These are phyloP conservation scores for Athelia sp. DNA, from an alignment of 1,284 basidiomycete species.

Conservation along the genomic window DNA sequence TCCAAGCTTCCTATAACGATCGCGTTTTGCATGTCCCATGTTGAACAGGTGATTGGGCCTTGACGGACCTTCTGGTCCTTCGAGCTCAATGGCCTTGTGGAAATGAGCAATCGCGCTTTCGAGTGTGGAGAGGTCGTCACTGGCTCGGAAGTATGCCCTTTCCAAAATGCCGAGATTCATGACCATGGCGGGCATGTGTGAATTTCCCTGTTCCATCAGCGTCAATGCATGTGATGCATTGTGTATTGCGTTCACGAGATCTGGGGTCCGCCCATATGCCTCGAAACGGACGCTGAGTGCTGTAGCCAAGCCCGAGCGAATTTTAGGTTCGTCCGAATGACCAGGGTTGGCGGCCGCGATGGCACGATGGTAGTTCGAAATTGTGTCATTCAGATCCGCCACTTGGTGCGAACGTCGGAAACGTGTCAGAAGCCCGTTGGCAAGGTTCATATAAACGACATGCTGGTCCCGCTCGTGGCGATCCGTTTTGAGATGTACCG, in stretches of 20 bases:
- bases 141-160: constrained; percentile 6
- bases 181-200: constrained; percentile 5
- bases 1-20: background rate
- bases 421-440: background rate
- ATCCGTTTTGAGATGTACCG: background rate
- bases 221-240: constrained; percentile 11
- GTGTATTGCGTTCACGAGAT: constrained; percentile 18
- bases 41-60: constrained; percentile 3
- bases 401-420: background rate
- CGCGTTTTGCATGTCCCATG: background rate
- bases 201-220: constrained; percentile 8
- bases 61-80: constrained; percentile 1
- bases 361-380: constrained; percentile 8
- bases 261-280: constrained; percentile 5
- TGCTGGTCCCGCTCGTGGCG: background rate
- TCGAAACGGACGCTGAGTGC: constrained; percentile 18
- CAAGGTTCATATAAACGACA: background rate
- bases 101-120: constrained; percentile 20
- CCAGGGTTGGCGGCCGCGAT: constrained; percentile 9
- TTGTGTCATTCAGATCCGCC: constrained; percentile 7
- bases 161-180: constrained; percentile 17
- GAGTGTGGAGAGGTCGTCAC: constrained; percentile 12
- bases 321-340: constrained; percentile 10
- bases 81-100: constrained; percentile 8
- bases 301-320: constrained; percentile 11